A percentile compares a stretch with the other conserved stretches of the same genome.
Evolutionary conservation across 129 eudicot species (phyloP).

Genomic region (Heracleum sosnowskyi): DNA sequence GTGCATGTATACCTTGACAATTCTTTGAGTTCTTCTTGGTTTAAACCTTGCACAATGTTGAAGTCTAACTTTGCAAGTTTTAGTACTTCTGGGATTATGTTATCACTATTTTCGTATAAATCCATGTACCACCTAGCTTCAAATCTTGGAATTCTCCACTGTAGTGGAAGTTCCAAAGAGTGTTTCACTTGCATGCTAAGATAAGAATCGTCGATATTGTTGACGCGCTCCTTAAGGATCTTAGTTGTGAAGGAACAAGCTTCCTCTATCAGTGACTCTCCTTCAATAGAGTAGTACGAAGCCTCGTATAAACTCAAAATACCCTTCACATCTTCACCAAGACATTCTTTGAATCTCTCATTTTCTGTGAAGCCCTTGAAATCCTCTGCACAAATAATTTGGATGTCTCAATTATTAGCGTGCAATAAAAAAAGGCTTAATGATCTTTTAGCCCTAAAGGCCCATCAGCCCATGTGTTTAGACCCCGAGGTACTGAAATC

Average conservation of each 20-base stretch:
- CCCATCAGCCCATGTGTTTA: too few relatives aligned
- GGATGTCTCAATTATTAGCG: too few relatives aligned
- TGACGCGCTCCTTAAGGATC: constrained; percentile 19
- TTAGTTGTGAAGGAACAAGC: constrained; percentile 33
- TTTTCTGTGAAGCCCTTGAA: not conserved
- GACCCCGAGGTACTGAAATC: too few relatives aligned
- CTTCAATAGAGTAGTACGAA: constrained; percentile 33
- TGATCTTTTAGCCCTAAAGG: too few relatives aligned
- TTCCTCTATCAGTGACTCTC: constrained; percentile 29
- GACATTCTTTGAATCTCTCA: constrained; percentile 7
- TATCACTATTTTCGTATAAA: constrained; percentile 17
- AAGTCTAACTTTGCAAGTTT: constrained; percentile 24
- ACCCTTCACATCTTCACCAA: constrained; percentile 28
- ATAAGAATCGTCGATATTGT: not conserved
- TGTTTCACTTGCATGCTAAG: not conserved
- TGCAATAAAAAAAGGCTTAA: too few relatives aligned
- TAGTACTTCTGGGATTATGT: constrained; percentile 7
- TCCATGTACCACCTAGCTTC: constrained; percentile 28
- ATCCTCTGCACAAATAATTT: not conserved
- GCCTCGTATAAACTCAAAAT: constrained; percentile 63
- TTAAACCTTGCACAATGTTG: constrained; percentile 25
- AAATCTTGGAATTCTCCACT: constrained; percentile 30
- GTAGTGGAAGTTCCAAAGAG: constrained; percentile 29
- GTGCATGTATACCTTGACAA: not conserved
- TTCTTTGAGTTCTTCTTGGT: constrained; percentile 22